Base-by-base conservation (phyloP, 140 eudicot genomes). In the Erigeron philadelphicus region DNA sequence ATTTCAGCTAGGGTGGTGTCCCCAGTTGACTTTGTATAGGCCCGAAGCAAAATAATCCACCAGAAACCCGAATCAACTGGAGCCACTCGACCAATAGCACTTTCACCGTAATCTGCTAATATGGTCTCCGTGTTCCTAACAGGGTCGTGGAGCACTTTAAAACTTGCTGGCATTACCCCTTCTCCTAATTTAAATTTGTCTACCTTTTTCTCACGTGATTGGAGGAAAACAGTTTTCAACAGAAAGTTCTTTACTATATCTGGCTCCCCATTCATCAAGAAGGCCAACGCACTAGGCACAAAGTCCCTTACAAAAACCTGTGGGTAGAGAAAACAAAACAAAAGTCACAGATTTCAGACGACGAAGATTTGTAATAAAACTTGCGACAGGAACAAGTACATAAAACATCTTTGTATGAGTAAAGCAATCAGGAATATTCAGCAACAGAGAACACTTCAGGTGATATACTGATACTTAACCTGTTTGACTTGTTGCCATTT, bases 121-220 rank as follows among this genome's bases (percentile, higher is more conserved):
- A 91, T 78, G 38, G 96, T 91, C 50, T 91, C 98, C 0, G 76
- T 31, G 79, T 91, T 83, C 79, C 87, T 84, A 6, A 82, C 78
- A 11, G 96, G 95, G 54, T 91, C 90, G 49, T 86, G 91, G 45
- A 82, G 95, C 46, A 91, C 98, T 76, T 91, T 91, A 54, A 91
- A 91, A 81, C 98, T 91, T 38, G 96, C 98, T 1, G 98, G 98
- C 96, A 91, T 86, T 49, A 91, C 98, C 41, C 98, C 98, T 61
- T 87, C 96, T 4, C 96, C 98, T 74, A 91, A 70, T 67, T 87
- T 86, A 79, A 91, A 91, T 18, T 84, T 80, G 75, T 91, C 98
- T 2, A 91, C 89, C 78, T 79, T 91, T 17, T 91, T 91, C 70
- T 91, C 98, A 64, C 98, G 86, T 7, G 98, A 88, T 63, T 91